phyloP scores from a whole-genome alignment of 345 rosid species.

The Brassica rapa region DNA sequence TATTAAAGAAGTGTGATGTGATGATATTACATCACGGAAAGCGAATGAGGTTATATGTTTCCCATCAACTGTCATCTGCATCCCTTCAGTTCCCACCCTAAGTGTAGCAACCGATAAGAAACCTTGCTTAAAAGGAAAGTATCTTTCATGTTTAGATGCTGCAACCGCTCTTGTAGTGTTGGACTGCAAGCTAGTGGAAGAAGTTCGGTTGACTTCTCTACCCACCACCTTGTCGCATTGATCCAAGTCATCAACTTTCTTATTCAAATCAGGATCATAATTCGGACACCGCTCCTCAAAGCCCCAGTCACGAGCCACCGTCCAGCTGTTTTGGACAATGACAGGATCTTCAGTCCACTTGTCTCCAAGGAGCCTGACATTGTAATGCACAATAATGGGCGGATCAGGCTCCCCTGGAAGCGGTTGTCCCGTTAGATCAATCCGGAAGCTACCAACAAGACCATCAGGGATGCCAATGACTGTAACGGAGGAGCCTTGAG shows the following conservation, averaged over 20 bases:
- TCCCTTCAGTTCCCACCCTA: slow-evolving; percentile 88
- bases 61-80: slow-evolving; percentile 95
- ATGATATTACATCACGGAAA: slow-evolving; percentile 75
- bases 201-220: slow-evolving; percentile 49
- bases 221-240: slow-evolving; percentile 88
- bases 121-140: slow-evolving; percentile 89
- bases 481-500: slow-evolving; percentile 93
- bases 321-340: slow-evolving; percentile 98
- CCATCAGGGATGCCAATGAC: slow-evolving; percentile 87
- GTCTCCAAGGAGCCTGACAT: slow-evolving; percentile 95
- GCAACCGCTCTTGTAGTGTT: slow-evolving; percentile 44
- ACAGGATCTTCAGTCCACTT: slow-evolving; percentile 94
- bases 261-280: slow-evolving; percentile 65
- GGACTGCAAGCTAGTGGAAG: slow-evolving; percentile 37
- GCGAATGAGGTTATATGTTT: slow-evolving; percentile 95
- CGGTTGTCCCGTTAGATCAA: slow-evolving; percentile 89
- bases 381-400: slow-evolving; percentile 88
- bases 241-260: slow-evolving; percentile 91
- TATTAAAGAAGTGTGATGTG: slow-evolving; percentile 30
- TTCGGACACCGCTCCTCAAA: slow-evolving; percentile 96
- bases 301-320: slow-evolving; percentile 91
- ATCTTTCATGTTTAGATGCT: slow-evolving; percentile 49
- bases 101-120: slow-evolving; percentile 86
- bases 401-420: slow-evolving; percentile 99
- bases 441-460: slow-evolving; percentile 82